These are phyloP conservation scores for Wickerhamomyces ciferrii DNA, from an alignment of 805 yeast genomes.

Conservation along the genomic window DNA sequence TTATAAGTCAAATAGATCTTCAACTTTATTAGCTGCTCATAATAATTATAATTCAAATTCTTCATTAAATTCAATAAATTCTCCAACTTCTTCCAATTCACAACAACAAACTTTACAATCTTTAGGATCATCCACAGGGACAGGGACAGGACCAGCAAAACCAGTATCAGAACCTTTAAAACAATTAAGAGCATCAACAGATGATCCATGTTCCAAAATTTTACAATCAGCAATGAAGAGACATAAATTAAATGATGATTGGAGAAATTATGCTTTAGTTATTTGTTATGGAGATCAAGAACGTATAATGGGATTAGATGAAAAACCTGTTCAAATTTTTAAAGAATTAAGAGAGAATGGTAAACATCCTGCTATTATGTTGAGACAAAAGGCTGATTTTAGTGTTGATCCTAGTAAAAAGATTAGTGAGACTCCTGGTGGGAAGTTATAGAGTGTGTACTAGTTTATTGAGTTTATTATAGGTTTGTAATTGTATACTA, in stretches of 20 bases:
- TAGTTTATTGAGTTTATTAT: background rate
- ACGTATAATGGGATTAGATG: constrained; percentile 74
- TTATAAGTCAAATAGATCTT: constrained; percentile 9
- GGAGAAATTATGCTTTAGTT: constrained; percentile 85
- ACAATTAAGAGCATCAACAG: constrained; percentile 79
- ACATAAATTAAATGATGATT: constrained; percentile 74
- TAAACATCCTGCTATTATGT: constrained; percentile 86
- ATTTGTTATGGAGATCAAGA: constrained; percentile 91
- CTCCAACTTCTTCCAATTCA: constrained; percentile 5
- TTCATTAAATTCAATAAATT: constrained; percentile 1
- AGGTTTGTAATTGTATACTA: background rate
- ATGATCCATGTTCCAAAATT: constrained; percentile 86
- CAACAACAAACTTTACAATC: background rate
- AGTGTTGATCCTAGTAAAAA: constrained; percentile 24
- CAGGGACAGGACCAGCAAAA: constrained; percentile 10
- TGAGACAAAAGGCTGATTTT: constrained; percentile 70
- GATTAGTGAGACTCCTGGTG: constrained; percentile 34
- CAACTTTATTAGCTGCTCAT: constrained; percentile 4
- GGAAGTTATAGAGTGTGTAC: constrained; percentile 23
- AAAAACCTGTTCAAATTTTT: constrained; percentile 81
- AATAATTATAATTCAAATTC: constrained; percentile 1
- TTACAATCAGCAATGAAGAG: constrained; percentile 85
- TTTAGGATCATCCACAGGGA: constrained; percentile 3
- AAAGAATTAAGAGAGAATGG: constrained; percentile 84
- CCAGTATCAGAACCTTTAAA: constrained; percentile 62